phyloP scores from a whole-genome alignment of 257 asterid species.

The Avicennia marina region DNA sequence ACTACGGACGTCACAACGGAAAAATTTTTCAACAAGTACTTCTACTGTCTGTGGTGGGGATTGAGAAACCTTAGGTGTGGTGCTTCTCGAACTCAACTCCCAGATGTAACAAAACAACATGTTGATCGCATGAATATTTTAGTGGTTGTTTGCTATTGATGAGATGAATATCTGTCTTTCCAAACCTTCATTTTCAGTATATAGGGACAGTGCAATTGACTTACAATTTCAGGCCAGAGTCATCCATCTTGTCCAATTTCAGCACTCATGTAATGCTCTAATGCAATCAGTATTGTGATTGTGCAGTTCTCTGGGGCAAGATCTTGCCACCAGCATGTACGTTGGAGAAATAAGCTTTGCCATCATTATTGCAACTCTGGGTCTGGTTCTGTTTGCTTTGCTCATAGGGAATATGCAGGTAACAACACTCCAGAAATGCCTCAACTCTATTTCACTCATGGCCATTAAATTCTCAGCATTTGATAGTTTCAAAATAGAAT shows the following conservation, averaged over 20 bases:
- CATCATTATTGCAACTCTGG: constrained; percentile 66
- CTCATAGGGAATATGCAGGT: constrained; percentile 97
- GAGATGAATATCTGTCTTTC: no score
- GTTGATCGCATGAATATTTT: no score
- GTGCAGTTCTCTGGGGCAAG: constrained; percentile 87
- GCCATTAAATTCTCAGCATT: no score
- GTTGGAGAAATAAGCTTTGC: constrained; percentile 82
- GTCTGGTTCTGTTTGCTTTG: constrained; percentile 86
- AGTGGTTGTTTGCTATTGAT: no score
- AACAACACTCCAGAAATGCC: no score
- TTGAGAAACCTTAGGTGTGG: constrained; percentile 79
- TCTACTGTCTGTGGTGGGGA: constrained; percentile 96
- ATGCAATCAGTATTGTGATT: constrained; percentile 2
- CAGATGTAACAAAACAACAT: not conserved
- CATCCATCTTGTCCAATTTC: not conserved
- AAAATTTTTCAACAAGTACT: constrained; percentile 73
- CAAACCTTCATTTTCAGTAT: no score
- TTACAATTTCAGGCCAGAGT: no score
- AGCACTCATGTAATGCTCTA: not conserved
- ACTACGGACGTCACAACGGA: constrained; percentile 60
- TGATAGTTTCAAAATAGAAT: no score
- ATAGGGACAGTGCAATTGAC: no score
- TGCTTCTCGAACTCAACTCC: constrained; percentile 14
- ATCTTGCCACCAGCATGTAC: constrained; percentile 69
- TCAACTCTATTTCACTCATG: no score